Conservation (phyloP, 371 early-diverging fungal species). For the Cokeromyces recurvatus region DNA sequence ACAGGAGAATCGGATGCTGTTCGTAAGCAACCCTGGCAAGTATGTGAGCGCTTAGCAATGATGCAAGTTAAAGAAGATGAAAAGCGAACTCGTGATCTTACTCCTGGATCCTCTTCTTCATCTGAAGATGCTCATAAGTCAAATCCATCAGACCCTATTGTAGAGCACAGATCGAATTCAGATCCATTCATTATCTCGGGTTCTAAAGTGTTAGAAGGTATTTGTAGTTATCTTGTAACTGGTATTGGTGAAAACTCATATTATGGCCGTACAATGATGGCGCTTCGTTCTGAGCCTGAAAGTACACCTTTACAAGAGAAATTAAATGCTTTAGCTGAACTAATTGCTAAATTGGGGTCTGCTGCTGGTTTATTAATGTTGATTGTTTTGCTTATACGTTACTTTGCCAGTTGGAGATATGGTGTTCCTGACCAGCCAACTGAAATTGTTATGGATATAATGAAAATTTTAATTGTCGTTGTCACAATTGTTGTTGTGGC, state of each 20-base stretch:
- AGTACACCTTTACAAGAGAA: conserved; percentile 72
- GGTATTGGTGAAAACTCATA: conserved; percentile 69
- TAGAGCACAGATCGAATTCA: conserved; percentile 14
- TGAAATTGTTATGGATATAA: conserved; percentile 36
- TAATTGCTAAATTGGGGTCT: conserved; percentile 67
- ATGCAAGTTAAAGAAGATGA: not conserved
- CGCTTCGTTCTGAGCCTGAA: conserved; percentile 48
- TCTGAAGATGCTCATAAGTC: conserved; percentile 6
- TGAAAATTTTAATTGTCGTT: conserved; percentile 56
- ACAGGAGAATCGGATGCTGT: conserved; percentile 91
- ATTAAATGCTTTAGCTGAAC: conserved; percentile 61
- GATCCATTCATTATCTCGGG: conserved; percentile 76
- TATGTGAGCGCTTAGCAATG: conserved; percentile 10
- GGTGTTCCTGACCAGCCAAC: conserved; percentile 22
- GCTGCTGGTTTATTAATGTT: conserved; percentile 68
- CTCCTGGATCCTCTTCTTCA: conserved; percentile 3
- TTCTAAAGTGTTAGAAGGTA: conserved; percentile 74
- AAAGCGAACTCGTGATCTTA: not conserved
- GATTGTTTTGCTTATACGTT: conserved; percentile 57
- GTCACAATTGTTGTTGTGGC: conserved; percentile 69
- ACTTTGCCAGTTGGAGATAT: conserved; percentile 42
- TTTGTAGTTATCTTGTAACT: conserved; percentile 67
- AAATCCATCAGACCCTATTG: not conserved
- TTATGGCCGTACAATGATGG: conserved; percentile 77
- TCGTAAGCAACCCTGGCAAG: conserved; percentile 41